Evolutionary conservation across 2,329 filamentous ascomycete genomes (phyloP).

Genomic region (Talaromyces pinophilus): DNA sequence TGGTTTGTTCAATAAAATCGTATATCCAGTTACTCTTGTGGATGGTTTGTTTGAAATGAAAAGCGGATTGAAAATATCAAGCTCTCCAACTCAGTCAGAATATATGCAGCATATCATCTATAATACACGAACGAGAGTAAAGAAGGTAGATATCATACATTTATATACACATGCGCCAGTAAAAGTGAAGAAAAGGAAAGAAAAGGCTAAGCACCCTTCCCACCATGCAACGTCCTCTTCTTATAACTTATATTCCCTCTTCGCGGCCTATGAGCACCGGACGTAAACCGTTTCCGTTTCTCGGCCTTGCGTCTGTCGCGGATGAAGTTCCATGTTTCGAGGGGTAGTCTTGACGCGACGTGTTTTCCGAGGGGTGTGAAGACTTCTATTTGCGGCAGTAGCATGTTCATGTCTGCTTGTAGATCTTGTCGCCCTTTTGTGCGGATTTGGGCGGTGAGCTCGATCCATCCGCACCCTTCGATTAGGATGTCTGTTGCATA

Average conservation of each 20-base stretch:
- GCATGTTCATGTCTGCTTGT: constrained; percentile 22
- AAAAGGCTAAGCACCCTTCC: constrained; percentile 18
- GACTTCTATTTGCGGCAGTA: constrained; percentile 71
- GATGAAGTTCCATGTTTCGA: constrained; percentile 39
- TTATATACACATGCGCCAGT: not conserved
- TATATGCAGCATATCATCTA: not conserved
- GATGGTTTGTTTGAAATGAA: not conserved
- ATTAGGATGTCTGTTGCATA: constrained; percentile 82
- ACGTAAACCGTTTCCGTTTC: constrained; percentile 29
- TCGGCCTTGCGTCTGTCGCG: constrained; percentile 36
- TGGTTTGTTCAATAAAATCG: constrained; percentile 7
- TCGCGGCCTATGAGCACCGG: constrained; percentile 24
- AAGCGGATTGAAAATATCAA: not conserved
- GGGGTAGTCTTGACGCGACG: constrained; percentile 53
- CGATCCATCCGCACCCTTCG: constrained; percentile 91
- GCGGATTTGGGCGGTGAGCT: constrained; percentile 79
- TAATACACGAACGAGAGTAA: not conserved
- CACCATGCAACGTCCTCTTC: constrained; percentile 27
- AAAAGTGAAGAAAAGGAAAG: not conserved
- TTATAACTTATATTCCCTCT: constrained; percentile 31
- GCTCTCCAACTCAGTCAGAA: no score
- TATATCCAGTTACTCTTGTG: not conserved
- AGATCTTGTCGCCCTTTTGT: constrained; percentile 33
- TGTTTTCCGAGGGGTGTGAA: constrained; percentile 84
- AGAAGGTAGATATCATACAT: not conserved